phyloP scores from a whole-genome alignment of 192 early-diverging fungal genomes.

The Backusella macrospora region DNA sequence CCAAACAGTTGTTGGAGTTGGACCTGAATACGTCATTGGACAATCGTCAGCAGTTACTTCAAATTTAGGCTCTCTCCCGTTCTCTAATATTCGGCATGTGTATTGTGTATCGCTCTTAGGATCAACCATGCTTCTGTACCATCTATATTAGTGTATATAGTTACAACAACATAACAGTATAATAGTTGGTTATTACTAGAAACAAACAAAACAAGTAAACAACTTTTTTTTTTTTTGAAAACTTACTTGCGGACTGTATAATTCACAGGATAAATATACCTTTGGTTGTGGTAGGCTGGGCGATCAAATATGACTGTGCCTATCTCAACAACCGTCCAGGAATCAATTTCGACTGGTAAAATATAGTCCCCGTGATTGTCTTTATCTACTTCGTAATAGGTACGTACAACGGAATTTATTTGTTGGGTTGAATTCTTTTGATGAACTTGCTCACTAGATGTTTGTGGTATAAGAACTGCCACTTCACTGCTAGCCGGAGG shows the following conservation, averaged over 20 bases:
- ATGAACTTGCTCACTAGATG: neutral
- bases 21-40: slow-evolving; percentile 54
- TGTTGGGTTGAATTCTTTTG: slow-evolving; percentile 15
- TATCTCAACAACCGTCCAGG: slow-evolving; percentile 71
- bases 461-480: neutral
- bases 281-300: slow-evolving; percentile 81
- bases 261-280: slow-evolving; percentile 92
- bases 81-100: slow-evolving; percentile 81
- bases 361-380: slow-evolving; percentile 71
- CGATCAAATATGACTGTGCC: slow-evolving; percentile 77
- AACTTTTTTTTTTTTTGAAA: neutral
- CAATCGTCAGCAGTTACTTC: slow-evolving; percentile 82
- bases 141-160: slow-evolving; percentile 30
- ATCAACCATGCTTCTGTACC: slow-evolving; percentile 62
- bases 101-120: slow-evolving; percentile 57
- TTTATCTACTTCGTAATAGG: slow-evolving; percentile 47
- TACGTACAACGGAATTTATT: slow-evolving; percentile 29
- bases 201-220: neutral
- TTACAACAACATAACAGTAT: neutral
- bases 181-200: neutral
- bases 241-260: slow-evolving; percentile 63
- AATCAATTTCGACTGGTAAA: slow-evolving; percentile 78
- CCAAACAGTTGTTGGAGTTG: slow-evolving; percentile 89
- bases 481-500: neutral
- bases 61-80: slow-evolving; percentile 77